Percentiles rank a stretch among this genome's conserved stretches.
phyloP scores from a whole-genome alignment of 2,329 filamentous ascomycete genomes.

The Arthroderma uncinatum region DNA sequence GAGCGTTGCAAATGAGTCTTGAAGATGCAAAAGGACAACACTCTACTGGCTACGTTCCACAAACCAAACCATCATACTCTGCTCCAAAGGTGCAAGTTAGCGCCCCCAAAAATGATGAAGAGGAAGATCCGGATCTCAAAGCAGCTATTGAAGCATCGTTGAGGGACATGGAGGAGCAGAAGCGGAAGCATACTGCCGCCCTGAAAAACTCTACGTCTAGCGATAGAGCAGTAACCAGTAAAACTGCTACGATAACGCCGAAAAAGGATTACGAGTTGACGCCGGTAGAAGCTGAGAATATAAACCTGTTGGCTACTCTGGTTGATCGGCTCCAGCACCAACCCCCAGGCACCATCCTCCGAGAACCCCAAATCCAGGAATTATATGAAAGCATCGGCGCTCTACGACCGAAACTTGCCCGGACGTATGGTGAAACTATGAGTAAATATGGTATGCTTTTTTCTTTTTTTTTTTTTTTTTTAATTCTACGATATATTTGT shows the following conservation, averaged over 20 bases:
- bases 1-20: conserved; percentile 88
- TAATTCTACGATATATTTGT: background rate
- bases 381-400: conserved; percentile 95
- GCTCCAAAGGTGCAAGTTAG: conserved; percentile 34
- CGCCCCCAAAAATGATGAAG: conserved; percentile 45
- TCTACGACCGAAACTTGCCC: conserved; percentile 79
- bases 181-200: conserved; percentile 73
- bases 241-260: conserved; percentile 47
- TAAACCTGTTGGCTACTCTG: conserved; percentile 86
- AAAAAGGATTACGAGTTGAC: conserved; percentile 94
- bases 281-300: conserved; percentile 89
- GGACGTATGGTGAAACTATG: conserved; percentile 97
- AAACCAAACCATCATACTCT: conserved; percentile 29
- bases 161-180: conserved; percentile 96
- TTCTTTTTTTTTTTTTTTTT: background rate
- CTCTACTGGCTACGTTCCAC: conserved; percentile 59
- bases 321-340: conserved; percentile 93
- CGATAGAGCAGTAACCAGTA: conserved; percentile 38
- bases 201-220: conserved; percentile 66
- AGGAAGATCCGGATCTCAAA: conserved; percentile 86
- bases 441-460: conserved; percentile 76
- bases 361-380: conserved; percentile 95
- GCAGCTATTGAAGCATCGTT: conserved; percentile 91
- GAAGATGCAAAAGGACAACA: conserved; percentile 75
- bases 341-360: conserved; percentile 85